Percentiles rank a stretch among this genome's conserved stretches.
These are phyloP conservation scores for Candida bentonensis DNA, from an alignment of 805 yeast genomes.

Conservation along the genomic window DNA sequence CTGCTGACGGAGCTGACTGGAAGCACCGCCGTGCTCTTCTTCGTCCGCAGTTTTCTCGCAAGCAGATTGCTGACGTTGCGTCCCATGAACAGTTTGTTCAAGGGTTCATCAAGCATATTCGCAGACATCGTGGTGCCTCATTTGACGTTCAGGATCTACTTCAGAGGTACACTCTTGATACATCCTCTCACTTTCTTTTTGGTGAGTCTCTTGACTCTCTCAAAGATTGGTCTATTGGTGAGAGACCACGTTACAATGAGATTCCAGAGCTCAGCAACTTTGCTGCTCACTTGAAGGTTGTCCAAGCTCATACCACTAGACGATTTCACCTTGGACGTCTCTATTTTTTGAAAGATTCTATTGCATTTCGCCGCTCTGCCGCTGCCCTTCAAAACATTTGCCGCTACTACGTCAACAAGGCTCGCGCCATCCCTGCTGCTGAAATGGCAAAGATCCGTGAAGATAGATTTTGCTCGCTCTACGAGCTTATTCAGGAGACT, in stretches of 20 bases:
- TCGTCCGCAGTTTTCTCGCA: constrained; percentile 18
- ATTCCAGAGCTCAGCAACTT: not conserved
- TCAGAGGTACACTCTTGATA: constrained; percentile 16
- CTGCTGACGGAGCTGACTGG: constrained; percentile 23
- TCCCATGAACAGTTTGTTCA: not conserved
- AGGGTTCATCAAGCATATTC: not conserved
- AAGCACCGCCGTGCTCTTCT: constrained; percentile 20
- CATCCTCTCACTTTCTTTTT: constrained; percentile 17
- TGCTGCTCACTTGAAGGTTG: not conserved
- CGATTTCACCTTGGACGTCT: not conserved
- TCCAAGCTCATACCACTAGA: not conserved
- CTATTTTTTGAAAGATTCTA: not conserved
- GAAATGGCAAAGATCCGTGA: constrained; percentile 5
- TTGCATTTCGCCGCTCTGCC: not conserved
- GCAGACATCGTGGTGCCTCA: constrained; percentile 4
- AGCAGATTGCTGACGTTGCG: not conserved
- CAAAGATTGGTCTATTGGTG: constrained; percentile 8
- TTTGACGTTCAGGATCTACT: constrained; percentile 11
- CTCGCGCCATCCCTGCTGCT: constrained; percentile 14
- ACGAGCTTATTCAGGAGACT: constrained; percentile 31
- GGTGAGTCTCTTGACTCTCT: constrained; percentile 13
- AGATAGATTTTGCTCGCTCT: constrained; percentile 29
- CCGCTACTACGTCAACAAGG: constrained; percentile 24
- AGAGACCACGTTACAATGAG: constrained; percentile 17
- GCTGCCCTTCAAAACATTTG: not conserved